Percentiles rank a stretch among this genome's conserved stretches.
Evolutionary conservation across 2,329 filamentous ascomycete genomes (phyloP).

Genomic region (Aplosporella prunicola): DNA sequence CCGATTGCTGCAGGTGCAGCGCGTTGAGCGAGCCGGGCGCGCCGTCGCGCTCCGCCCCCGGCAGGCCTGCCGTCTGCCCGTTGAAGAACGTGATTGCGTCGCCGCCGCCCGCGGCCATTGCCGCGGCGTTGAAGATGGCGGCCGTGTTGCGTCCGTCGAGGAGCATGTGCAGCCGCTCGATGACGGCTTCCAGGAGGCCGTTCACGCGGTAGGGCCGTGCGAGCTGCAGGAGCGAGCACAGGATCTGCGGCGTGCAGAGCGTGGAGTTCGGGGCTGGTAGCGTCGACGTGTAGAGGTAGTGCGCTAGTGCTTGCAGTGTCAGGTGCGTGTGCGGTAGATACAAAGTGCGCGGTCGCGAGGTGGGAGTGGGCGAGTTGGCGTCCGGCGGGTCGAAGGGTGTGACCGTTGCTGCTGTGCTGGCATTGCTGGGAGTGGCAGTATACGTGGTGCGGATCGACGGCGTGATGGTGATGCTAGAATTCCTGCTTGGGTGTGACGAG

Average conservation of each 20-base stretch:
- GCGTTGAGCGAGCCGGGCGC: background rate
- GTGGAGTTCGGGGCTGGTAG: conserved; percentile 66
- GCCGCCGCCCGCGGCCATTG: conserved; percentile 93
- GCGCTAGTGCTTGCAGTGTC: conserved; percentile 80
- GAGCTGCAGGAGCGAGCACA: conserved; percentile 90
- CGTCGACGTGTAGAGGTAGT: conserved; percentile 88
- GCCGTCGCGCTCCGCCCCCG: conserved; percentile 3
- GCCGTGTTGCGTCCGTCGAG: conserved; percentile 91
- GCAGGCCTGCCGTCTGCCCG: conserved; percentile 10
- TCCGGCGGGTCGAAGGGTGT: conserved; percentile 44
- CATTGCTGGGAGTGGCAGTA: conserved; percentile 29
- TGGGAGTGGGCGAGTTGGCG: conserved; percentile 43
- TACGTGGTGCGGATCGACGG: conserved; percentile 48
- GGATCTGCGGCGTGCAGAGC: conserved; percentile 85
- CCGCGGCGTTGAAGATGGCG: conserved; percentile 94
- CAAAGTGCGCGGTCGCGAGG: conserved; percentile 64
- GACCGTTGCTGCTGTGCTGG: conserved; percentile 29
- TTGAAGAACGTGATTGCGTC: conserved; percentile 63
- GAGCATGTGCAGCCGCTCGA: conserved; percentile 79
- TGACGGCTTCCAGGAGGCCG: conserved; percentile 82
- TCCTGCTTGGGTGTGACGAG: conserved; percentile 49
- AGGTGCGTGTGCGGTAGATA: conserved; percentile 89
- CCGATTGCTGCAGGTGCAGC: conserved; percentile 9
- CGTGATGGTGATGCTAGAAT: conserved; percentile 80
- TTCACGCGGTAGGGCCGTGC: conserved; percentile 89